These are phyloP conservation scores for Ustanciosporium gigantosporum DNA, from an alignment of 1,284 basidiomycete genomes.

Conservation along the genomic window DNA sequence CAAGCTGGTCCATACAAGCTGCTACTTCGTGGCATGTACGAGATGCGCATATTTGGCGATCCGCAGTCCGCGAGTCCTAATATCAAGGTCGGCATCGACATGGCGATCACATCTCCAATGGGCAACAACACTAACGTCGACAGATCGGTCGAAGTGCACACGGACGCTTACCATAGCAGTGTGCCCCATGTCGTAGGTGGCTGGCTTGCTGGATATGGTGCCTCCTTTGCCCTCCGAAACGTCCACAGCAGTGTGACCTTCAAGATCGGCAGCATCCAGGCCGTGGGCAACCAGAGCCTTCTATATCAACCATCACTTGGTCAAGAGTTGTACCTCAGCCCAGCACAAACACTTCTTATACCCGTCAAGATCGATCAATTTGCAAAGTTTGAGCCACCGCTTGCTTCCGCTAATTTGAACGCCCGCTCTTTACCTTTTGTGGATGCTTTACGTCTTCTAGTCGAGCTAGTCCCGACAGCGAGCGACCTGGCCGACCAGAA, in stretches of 20 bases:
- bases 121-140: background rate
- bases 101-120: background rate
- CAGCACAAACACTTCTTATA: constrained; percentile 2
- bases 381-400: too few relatives aligned
- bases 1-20: constrained; percentile 25
- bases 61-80: constrained; percentile 22
- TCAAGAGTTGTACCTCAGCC: too few relatives aligned
- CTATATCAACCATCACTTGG: too few relatives aligned
- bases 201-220: constrained; percentile 25
- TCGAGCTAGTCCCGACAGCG: too few relatives aligned
- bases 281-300: too few relatives aligned
- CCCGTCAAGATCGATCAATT: constrained; percentile 8
- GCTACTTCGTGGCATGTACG: constrained; percentile 27
- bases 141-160: constrained; percentile 2
- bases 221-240: constrained; percentile 31
- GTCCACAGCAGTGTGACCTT: background rate
- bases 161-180: constrained; percentile 22
- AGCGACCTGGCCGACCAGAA: too few relatives aligned
- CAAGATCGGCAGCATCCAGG: constrained; percentile 2
- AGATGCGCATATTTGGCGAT: constrained; percentile 43
- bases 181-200: constrained; percentile 35
- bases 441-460: too few relatives aligned
- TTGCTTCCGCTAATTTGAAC: too few relatives aligned
- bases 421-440: too few relatives aligned
- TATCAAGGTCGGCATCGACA: constrained; percentile 25